A percentile compares a stretch with the other conserved stretches of the same genome.
phyloP scores from a whole-genome alignment of 371 early-diverging fungal species.

The Mucor sp. region DNA sequence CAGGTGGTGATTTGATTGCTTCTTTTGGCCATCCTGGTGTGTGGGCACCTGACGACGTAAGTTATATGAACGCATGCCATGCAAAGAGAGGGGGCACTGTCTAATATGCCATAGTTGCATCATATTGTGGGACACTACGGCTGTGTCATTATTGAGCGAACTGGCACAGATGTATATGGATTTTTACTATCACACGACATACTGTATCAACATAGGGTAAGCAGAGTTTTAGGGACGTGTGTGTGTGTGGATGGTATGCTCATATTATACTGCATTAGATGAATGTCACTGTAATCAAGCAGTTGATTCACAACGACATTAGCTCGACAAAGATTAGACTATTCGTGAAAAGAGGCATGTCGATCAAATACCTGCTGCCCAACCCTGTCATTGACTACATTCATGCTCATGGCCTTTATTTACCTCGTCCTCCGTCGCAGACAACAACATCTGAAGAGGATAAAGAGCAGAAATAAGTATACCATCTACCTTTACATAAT shows the following conservation, averaged over 20 bases:
- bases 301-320: slow-evolving; percentile 96
- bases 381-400: slow-evolving; percentile 93
- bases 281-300: slow-evolving; percentile 91
- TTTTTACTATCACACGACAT: slow-evolving; percentile 89
- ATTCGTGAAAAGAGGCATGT: slow-evolving; percentile 92
- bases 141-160: slow-evolving; percentile 93
- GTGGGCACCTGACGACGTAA: slow-evolving; percentile 91
- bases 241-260: not conserved
- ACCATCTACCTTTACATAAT: not conserved
- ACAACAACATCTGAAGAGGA: not conserved
- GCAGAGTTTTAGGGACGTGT: not conserved
- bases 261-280: slow-evolving; percentile 43
- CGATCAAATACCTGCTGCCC: slow-evolving; percentile 93
- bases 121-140: slow-evolving; percentile 93
- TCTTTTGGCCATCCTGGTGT: slow-evolving; percentile 91
- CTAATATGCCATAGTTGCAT: slow-evolving; percentile 68
- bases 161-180: slow-evolving; percentile 92
- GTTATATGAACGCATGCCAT: slow-evolving; percentile 10
- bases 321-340: slow-evolving; percentile 94
- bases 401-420: slow-evolving; percentile 70
- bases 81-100: no score
- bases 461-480: not conserved
- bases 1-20: slow-evolving; percentile 97
- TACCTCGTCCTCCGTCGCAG: slow-evolving; percentile 14
- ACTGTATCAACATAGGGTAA: slow-evolving; percentile 82